Percentiles rank a stretch among this genome's conserved stretches.
phyloP scores from a whole-genome alignment of 768 basidiomycete genomes.

The Suillus lakei region DNA sequence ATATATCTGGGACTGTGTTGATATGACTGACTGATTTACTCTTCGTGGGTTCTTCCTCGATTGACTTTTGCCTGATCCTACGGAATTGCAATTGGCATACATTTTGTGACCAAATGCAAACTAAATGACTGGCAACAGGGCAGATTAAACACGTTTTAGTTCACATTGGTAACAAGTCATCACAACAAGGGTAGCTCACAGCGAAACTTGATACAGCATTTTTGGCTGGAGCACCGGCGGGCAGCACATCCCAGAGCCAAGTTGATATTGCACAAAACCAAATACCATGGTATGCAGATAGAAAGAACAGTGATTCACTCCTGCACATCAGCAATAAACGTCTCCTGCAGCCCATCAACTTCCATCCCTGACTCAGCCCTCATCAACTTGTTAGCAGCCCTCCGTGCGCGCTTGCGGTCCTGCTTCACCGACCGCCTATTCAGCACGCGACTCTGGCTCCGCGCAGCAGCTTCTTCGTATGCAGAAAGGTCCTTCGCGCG shows the following conservation, averaged over 20 bases:
- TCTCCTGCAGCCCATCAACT: constrained; percentile 25
- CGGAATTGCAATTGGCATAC: neutral
- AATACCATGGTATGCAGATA: neutral
- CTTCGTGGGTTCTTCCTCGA: neutral
- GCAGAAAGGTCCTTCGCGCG: constrained; percentile 57
- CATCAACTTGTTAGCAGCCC: constrained; percentile 44
- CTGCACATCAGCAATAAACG: constrained; percentile 18
- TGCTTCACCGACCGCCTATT: constrained; percentile 63
- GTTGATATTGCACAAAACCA: neutral
- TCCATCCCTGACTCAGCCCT: constrained; percentile 34
- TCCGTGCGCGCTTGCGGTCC: constrained; percentile 66
- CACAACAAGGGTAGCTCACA: neutral
- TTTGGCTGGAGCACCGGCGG: neutral
- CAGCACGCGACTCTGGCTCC: constrained; percentile 56
- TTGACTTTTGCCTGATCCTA: neutral
- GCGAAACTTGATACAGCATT: neutral
- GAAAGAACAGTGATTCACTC: neutral
- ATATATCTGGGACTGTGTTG: neutral
- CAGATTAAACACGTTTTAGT: neutral
- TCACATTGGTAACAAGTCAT: neutral
- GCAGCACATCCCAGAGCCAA: neutral
- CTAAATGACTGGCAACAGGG: neutral
- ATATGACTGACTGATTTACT: too few species aligned
- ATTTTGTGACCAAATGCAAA: neutral
- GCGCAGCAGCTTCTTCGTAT: constrained; percentile 55